These are phyloP conservation scores for Blastocrithidia nonstop DNA, from an alignment of 208 protist genomes.

Conservation along the genomic window DNA sequence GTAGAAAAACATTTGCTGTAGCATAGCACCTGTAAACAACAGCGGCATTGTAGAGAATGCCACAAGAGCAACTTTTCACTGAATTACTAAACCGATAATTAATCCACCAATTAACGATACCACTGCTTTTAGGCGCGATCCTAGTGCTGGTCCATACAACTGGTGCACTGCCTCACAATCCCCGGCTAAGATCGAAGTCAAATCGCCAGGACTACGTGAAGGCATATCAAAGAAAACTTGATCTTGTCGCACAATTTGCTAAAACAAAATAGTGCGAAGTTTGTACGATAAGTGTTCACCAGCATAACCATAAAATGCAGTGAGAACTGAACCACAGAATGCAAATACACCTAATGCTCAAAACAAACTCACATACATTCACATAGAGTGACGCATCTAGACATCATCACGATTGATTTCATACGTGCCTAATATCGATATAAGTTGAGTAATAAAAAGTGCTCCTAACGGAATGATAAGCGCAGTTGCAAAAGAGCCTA, in stretches of 20 bases:
- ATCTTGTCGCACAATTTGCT: conserved; percentile 60
- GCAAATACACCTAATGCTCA: conserved; percentile 13
- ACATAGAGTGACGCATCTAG: conserved; percentile 15
- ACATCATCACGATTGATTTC: conserved; percentile 9
- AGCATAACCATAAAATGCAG: conserved; percentile 53
- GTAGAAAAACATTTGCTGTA: too few species aligned
- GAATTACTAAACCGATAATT: conserved; percentile 38
- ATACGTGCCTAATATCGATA: conserved; percentile 21
- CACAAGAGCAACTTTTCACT: conserved; percentile 65
- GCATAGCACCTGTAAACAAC: too few species aligned
- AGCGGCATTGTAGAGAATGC: conserved; percentile 36
- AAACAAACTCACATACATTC: conserved; percentile 32
- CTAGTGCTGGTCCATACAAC: conserved; percentile 50
- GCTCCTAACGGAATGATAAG: conserved; percentile 13
- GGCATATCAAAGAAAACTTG: conserved; percentile 76
- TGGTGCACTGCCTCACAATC: conserved; percentile 72
- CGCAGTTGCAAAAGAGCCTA: conserved; percentile 33
- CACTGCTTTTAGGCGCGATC: conserved; percentile 25
- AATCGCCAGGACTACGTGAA: conserved; percentile 35
- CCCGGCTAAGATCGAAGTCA: conserved; percentile 59
- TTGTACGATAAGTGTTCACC: conserved; percentile 51
- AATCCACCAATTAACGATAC: conserved; percentile 29
- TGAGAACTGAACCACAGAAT: conserved; percentile 27
- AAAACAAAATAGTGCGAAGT: conserved; percentile 43
- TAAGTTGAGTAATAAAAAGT: conserved; percentile 30